Conservation (phyloP, 805 yeast genomes). For the Nakazawaea wyomingensis region DNA sequence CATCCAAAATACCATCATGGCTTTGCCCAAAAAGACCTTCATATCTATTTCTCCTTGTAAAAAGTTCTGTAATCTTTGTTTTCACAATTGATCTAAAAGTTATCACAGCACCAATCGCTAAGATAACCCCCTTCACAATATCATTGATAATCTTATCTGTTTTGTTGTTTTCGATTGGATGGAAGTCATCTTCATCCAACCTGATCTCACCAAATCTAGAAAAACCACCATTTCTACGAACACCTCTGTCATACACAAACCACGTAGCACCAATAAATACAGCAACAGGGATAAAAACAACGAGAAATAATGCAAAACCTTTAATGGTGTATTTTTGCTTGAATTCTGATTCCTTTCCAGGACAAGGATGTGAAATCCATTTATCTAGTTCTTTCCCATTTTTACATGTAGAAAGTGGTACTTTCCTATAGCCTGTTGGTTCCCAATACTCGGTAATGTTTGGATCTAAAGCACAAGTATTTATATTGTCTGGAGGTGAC, state of each 20-base stretch:
- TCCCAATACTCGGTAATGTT: slow-evolving; percentile 67
- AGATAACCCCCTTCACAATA: slow-evolving; percentile 54
- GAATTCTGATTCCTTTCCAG: slow-evolving; percentile 74
- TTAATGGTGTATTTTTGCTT: slow-evolving; percentile 39
- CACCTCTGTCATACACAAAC: slow-evolving; percentile 77
- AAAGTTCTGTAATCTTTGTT: slow-evolving; percentile 15
- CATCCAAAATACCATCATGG: slow-evolving; percentile 19
- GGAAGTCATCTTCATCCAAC: slow-evolving; percentile 55
- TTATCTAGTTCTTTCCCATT: slow-evolving; percentile 75
- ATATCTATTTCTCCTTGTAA: slow-evolving; percentile 22
- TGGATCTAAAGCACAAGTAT: slow-evolving; percentile 49
- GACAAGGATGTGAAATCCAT: slow-evolving; percentile 69
- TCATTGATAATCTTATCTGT: slow-evolving; percentile 55
- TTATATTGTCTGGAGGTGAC: slow-evolving; percentile 57
- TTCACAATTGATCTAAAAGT: slow-evolving; percentile 17
- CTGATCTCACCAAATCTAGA: slow-evolving; percentile 80
- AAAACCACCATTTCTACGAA: slow-evolving; percentile 73
- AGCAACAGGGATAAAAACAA: slow-evolving; percentile 52
- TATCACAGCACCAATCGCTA: slow-evolving; percentile 34
- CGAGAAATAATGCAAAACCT: slow-evolving; percentile 47
- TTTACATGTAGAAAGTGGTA: slow-evolving; percentile 79
- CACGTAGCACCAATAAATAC: slow-evolving; percentile 50
- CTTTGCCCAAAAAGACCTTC: slow-evolving; percentile 24
- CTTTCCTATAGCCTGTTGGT: slow-evolving; percentile 88
- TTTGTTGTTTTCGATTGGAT: slow-evolving; percentile 52